Percentiles rank a stretch among this genome's conserved stretches.
These are phyloP conservation scores for Lachancea nothofagi DNA, from an alignment of 805 yeast species.

Conservation along the genomic window DNA sequence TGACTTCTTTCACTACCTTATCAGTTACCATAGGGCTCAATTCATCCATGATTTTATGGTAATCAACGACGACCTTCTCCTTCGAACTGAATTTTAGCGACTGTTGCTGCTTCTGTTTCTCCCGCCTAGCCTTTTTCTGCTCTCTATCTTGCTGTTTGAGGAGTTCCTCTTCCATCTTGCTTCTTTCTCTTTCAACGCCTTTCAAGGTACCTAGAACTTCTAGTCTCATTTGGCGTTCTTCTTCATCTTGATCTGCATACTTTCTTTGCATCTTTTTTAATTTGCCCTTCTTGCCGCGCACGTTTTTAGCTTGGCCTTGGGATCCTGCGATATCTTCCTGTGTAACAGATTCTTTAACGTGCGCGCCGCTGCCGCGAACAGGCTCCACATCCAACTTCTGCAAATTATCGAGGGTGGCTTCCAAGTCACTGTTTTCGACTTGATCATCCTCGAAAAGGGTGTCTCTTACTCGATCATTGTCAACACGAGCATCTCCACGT, in stretches of 20 bases:
- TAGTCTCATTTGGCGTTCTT: constrained; percentile 70
- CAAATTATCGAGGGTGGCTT: background rate
- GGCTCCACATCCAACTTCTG: too few relatives aligned
- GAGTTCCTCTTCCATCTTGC: constrained; percentile 33
- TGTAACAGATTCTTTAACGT: background rate
- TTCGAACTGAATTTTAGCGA: constrained; percentile 31
- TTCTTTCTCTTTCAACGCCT: constrained; percentile 38
- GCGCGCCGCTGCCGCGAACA: background rate
- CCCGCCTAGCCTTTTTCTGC: constrained; percentile 33
- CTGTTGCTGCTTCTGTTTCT: constrained; percentile 37
- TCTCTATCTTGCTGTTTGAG: constrained; percentile 33
- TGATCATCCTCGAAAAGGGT: constrained; percentile 9
- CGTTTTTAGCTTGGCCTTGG: constrained; percentile 34
- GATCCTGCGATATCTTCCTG: background rate
- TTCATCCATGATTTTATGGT: constrained; percentile 39
- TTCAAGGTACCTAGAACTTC: constrained; percentile 80
- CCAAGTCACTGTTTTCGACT: background rate
- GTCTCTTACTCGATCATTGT: too few relatives aligned
- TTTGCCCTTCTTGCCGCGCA: constrained; percentile 83
- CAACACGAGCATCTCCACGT: too few relatives aligned
- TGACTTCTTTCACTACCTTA: constrained; percentile 57
- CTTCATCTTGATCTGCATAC: constrained; percentile 89
- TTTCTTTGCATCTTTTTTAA: constrained; percentile 75
- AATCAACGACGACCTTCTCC: constrained; percentile 41
- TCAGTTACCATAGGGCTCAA: constrained; percentile 26